Conservation (phyloP, 352 stramenopile genomes). For the Pythium brassicae region DNA sequence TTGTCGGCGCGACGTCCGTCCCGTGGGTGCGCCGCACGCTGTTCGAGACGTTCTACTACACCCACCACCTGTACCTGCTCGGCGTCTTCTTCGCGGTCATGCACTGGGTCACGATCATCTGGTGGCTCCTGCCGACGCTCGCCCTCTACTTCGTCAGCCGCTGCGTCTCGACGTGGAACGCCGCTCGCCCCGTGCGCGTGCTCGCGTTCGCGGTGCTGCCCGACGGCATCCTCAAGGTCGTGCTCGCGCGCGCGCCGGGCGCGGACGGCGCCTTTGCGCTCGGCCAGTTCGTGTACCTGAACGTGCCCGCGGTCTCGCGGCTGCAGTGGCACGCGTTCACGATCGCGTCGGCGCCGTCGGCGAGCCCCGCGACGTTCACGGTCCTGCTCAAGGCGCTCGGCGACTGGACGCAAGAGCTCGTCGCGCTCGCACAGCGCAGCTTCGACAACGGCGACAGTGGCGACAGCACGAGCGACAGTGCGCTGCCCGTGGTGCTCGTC, state of each 20-base stretch:
- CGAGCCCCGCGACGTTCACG: slow-evolving; percentile 29
- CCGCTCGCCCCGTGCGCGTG: slow-evolving; percentile 28
- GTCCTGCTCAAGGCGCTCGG: slow-evolving; percentile 47
- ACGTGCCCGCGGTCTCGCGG: slow-evolving; percentile 47
- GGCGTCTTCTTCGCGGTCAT: slow-evolving; percentile 44
- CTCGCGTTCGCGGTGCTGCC: slow-evolving; percentile 25
- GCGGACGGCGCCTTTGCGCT: slow-evolving; percentile 27
- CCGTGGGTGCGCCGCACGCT: slow-evolving; percentile 40
- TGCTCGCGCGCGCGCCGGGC: slow-evolving; percentile 21
- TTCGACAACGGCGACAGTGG: neutral
- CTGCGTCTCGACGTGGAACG: slow-evolving; percentile 39
- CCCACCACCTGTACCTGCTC: slow-evolving; percentile 49
- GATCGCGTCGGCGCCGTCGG: slow-evolving; percentile 40
- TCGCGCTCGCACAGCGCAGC: slow-evolving; percentile 22
- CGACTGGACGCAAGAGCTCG: slow-evolving; percentile 43
- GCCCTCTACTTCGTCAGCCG: slow-evolving; percentile 49
- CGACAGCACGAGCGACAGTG: slow-evolving; percentile 10
- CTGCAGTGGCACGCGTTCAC: slow-evolving; percentile 64
- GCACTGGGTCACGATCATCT: slow-evolving; percentile 44
- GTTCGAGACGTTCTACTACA: slow-evolving; percentile 59
- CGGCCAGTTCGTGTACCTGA: slow-evolving; percentile 57
- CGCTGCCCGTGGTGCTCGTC: slow-evolving; percentile 38
- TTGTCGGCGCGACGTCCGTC: slow-evolving; percentile 34
- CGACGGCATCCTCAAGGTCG: slow-evolving; percentile 42
- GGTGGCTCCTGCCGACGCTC: slow-evolving; percentile 46